Conservation (phyloP, 257 asterid species). For the Haberlea rhodopensis region DNA sequence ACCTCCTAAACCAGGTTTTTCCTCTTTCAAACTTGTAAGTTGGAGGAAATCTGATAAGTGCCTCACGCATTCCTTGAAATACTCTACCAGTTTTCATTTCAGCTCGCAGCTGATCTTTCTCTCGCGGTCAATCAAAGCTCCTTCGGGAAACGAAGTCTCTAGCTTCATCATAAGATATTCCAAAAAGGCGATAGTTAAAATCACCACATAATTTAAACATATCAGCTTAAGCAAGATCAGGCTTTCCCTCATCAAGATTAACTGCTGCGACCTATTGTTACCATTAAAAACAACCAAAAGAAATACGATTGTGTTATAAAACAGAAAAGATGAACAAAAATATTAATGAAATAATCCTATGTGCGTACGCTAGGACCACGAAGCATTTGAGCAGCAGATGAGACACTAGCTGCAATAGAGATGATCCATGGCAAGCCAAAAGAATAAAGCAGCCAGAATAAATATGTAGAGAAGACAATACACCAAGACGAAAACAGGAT, state of each 20-base stretch:
- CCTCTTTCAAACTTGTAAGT: slow-evolving; percentile 94
- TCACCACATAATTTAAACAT: slow-evolving; percentile 80
- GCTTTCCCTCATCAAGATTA: slow-evolving; percentile 65
- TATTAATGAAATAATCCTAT: background rate
- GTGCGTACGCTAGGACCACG: slow-evolving; percentile 63
- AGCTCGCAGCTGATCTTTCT: slow-evolving; percentile 84
- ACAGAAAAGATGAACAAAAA: slow-evolving; percentile 7
- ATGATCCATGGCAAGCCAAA: slow-evolving; percentile 75
- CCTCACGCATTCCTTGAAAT: slow-evolving; percentile 99
- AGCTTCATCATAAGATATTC: slow-evolving; percentile 95
- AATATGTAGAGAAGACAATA: slow-evolving; percentile 70
- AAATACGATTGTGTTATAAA: too few relatives aligned
- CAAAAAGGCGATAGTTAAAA: slow-evolving; percentile 89
- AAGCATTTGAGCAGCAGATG: slow-evolving; percentile 83
- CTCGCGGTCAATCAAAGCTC: slow-evolving; percentile 97
- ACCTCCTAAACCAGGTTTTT: slow-evolving; percentile 97
- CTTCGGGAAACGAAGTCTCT: slow-evolving; percentile 98
- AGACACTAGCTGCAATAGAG: slow-evolving; percentile 86
- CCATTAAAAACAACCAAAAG: too few relatives aligned
- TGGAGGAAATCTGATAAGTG: slow-evolving; percentile 84
- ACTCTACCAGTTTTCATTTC: slow-evolving; percentile 95
- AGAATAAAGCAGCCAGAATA: slow-evolving; percentile 68
- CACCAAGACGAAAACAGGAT: slow-evolving; percentile 67
- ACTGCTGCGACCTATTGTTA: slow-evolving; percentile 39
- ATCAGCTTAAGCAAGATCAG: slow-evolving; percentile 95